Base-by-base conservation (phyloP, 2,329 filamentous ascomycete species). In the Fusarium aywerte region DNA sequence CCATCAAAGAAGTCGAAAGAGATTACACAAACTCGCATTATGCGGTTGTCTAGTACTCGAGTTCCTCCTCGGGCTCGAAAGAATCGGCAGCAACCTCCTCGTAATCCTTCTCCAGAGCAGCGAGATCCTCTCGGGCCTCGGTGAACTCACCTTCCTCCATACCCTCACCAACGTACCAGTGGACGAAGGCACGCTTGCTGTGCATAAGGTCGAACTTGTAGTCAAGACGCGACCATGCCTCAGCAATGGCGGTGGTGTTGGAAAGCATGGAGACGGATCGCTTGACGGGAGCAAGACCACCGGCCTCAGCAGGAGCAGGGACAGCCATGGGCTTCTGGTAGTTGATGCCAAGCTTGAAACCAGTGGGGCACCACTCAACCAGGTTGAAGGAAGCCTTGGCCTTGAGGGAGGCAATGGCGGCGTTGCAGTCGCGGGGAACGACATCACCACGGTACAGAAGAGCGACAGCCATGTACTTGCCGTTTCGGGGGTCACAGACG, bases 101-200 rank as follows among this genome's bases (percentile, higher is more conserved):
- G 84, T 99, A 99, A 81, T 99, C 95, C 74, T 94, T 91, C 89
- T 99, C 96, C 68, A 99, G 88, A 74, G 96, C 96, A 80, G 96
- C 96, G 81, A 99, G 85, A 84, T 99, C 96, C 85, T 99, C 96
- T 81, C 96, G 94, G 70, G 96, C 96, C 87, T 99, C 96, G 58
- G 93, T 97, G 89, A 99, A 99, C 84, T 99, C 96, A 82, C 96
- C 96, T 83, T 99, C 96, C 88, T 99, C 96, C 96, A 99, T 99
- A 89, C 96, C 96, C 87, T 98, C 96, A 85, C 96, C 96, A 79
- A 99, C 96, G 77, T 98, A 99, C 96, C 96, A 99, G 85, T 99
- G 96, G 71, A 99, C 96, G 84, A 99, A 99, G 67, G 96, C 96
- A 86, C 96, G 96, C 91, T 99, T 99, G 81, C 93, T 96, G 90